Conservation (phyloP, 176 grass and related monocot species). For the Hsuehochloa calcarea region DNA sequence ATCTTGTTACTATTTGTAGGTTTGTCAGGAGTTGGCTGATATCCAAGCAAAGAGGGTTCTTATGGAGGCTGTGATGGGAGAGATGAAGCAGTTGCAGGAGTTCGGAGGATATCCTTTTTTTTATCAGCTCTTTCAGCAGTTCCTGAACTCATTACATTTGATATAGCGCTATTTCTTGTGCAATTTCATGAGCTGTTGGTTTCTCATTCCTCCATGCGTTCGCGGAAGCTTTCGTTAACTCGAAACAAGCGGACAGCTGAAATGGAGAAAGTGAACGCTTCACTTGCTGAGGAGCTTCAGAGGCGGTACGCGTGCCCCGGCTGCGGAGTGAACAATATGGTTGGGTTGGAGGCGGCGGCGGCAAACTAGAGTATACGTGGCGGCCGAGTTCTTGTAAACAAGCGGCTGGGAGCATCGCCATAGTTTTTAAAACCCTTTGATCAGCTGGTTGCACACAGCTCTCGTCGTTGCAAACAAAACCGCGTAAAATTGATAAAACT, state of each 20-base stretch:
- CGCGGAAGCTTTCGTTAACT: constrained; percentile 53
- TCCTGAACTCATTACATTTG: background rate
- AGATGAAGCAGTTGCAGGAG: constrained; percentile 59
- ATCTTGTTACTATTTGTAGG: constrained; percentile 35
- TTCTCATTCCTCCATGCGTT: background rate
- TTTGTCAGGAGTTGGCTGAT: constrained; percentile 50
- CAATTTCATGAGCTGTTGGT: background rate
- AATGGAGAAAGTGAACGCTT: constrained; percentile 54
- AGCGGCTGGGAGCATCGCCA: background rate
- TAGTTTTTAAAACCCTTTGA: background rate
- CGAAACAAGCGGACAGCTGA: constrained; percentile 53
- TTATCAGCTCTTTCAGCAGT: background rate
- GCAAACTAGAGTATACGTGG: background rate
- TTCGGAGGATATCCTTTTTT: constrained; percentile 70
- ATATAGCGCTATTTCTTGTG: background rate
- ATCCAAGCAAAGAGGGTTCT: constrained; percentile 58
- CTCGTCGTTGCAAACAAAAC: background rate
- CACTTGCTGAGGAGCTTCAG: constrained; percentile 62
- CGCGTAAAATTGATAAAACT: background rate
- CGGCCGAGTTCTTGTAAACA: background rate
- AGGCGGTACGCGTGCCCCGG: constrained; percentile 43
- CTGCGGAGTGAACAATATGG: constrained; percentile 76
- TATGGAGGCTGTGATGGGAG: constrained; percentile 63
- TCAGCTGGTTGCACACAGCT: background rate
- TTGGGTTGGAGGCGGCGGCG: constrained; percentile 12